These are phyloP conservation scores for Sonneratia caseolaris DNA, from an alignment of 345 rosid species.

Conservation along the genomic window DNA sequence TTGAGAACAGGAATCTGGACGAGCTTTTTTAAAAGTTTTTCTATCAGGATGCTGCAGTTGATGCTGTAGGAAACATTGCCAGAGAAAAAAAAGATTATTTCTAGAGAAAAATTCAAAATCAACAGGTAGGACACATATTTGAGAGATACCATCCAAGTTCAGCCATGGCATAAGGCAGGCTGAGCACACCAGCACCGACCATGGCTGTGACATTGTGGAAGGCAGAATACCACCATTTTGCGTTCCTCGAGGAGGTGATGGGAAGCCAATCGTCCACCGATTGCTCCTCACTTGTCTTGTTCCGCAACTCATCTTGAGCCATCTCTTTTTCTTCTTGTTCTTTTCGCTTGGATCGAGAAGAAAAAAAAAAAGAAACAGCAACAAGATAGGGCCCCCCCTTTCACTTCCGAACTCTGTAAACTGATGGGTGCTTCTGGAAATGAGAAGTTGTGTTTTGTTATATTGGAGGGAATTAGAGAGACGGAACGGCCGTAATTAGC, in stretches of 20 bases:
- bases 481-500: not conserved
- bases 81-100: too few species aligned
- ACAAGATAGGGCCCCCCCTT: not conserved
- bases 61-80: too few species aligned
- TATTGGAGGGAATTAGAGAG: not conserved
- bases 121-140: too few species aligned
- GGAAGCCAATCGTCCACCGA: slow-evolving; percentile 66
- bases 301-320: not conserved
- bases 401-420: not conserved
- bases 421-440: not conserved
- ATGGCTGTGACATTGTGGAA: slow-evolving; percentile 91
- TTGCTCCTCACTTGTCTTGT: slow-evolving; percentile 11
- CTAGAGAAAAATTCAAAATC: too few species aligned
- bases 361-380: not conserved
- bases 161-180: slow-evolving; percentile 69
- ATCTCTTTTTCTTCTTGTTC: slow-evolving; percentile 2
- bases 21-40: too few species aligned
- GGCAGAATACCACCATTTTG: slow-evolving; percentile 88
- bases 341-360: not conserved
- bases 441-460: not conserved
- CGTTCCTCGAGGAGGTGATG: slow-evolving; percentile 50
- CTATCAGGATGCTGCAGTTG: too few species aligned
- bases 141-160: slow-evolving; percentile 58
- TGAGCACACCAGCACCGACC: slow-evolving; percentile 35
- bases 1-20: too few species aligned